Evolutionary conservation across 179 eudicot species (phyloP).

Genomic region (Kewa caespitosa): DNA sequence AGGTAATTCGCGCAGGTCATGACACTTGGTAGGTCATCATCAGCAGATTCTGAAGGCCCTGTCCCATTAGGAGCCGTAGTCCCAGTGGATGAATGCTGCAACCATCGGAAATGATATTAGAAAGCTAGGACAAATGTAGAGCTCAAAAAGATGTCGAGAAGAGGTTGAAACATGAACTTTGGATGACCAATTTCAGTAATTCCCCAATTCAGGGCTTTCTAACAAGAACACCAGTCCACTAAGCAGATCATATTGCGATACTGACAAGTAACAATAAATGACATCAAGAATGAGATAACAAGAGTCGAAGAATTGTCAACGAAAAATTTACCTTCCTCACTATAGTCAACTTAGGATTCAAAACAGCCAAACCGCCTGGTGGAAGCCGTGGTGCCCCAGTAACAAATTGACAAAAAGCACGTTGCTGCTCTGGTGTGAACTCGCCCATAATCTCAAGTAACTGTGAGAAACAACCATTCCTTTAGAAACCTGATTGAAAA

Average conservation of each 20-base stretch:
- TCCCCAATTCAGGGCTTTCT: no score
- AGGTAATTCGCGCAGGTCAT: conserved; percentile 99
- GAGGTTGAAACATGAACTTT: no score
- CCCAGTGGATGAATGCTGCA: conserved; percentile 76
- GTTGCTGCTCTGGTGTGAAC: conserved; percentile 91
- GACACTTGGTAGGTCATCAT: conserved; percentile 95
- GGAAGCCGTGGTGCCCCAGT: conserved; percentile 99
- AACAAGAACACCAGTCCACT: no score
- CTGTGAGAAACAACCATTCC: conserved; percentile 41
- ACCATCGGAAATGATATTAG: conserved; percentile 4
- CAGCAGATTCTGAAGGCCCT: conserved; percentile 72
- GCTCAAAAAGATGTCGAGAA: no score
- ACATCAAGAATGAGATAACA: neutral
- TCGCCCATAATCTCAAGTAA: conserved; percentile 98
- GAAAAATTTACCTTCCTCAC: conserved; percentile 80
- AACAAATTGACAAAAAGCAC: conserved; percentile 97
- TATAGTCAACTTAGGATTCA: conserved; percentile 93
- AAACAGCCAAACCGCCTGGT: conserved; percentile 94
- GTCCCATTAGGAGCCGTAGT: conserved; percentile 53
- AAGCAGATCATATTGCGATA: neutral
- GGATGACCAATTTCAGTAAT: no score
- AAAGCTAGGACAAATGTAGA: neutral
- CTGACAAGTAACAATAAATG: neutral
- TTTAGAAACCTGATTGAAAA: neutral
- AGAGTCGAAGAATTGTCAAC: neutral